These are phyloP conservation scores for Calocybe cyanea DNA, from an alignment of 768 basidiomycete genomes.

Conservation along the genomic window DNA sequence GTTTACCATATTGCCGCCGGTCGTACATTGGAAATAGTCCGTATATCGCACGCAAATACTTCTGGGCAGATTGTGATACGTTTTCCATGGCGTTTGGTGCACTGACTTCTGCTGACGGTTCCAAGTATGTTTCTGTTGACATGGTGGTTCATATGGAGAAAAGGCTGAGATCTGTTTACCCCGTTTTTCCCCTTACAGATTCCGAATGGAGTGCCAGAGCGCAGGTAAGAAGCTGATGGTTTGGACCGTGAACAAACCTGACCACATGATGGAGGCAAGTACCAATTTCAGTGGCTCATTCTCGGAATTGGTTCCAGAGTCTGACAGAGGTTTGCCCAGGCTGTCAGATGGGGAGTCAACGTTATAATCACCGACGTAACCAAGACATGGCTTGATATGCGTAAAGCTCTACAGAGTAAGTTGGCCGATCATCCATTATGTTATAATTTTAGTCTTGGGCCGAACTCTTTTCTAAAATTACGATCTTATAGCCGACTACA, in stretches of 20 bases:
- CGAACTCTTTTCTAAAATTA: background rate
- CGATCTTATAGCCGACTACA: conserved; percentile 53
- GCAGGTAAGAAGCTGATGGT: conserved; percentile 85
- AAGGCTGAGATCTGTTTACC: background rate
- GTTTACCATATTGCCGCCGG: conserved; percentile 78
- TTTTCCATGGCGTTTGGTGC: conserved; percentile 82
- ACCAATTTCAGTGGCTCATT: too few relatives aligned
- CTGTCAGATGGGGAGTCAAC: conserved; percentile 74
- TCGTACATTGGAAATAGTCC: conserved; percentile 81
- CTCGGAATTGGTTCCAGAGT: background rate
- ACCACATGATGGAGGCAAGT: conserved; percentile 87
- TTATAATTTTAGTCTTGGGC: too few relatives aligned
- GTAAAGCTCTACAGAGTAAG: conserved; percentile 54
- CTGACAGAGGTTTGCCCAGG: conserved; percentile 36
- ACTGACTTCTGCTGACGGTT: conserved; percentile 70
- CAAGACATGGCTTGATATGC: conserved; percentile 61
- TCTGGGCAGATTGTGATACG: conserved; percentile 83
- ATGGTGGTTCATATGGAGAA: background rate
- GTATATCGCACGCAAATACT: conserved; percentile 74
- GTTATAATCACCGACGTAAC: conserved; percentile 80
- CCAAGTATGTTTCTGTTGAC: conserved; percentile 43
- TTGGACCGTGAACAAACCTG: conserved; percentile 93
- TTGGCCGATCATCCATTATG: too few relatives aligned
- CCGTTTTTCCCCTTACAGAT: conserved; percentile 44
- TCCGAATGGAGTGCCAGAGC: conserved; percentile 72